A percentile compares a stretch with the other conserved stretches of the same genome.
Conservation (phyloP, 805 yeast genomes). For the Yarrowia osloensis region DNA sequence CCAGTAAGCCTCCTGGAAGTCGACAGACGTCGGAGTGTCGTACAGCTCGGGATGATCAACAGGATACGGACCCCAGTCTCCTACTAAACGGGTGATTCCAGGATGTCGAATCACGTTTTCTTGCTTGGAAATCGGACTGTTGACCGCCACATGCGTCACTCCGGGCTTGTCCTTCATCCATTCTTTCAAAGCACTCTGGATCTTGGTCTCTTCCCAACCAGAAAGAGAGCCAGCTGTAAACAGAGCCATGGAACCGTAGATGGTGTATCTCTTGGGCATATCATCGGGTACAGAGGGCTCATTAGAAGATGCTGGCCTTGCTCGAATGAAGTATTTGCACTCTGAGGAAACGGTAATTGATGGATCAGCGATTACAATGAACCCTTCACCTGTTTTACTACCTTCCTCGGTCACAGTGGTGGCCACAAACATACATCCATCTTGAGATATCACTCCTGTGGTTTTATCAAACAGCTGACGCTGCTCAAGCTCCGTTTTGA, state of each 20-base stretch:
- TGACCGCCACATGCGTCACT: conserved; percentile 66
- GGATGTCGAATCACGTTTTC: conserved; percentile 42
- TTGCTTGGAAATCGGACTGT: conserved; percentile 57
- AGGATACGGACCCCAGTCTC: conserved; percentile 57
- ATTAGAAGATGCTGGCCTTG: neutral
- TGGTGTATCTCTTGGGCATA: conserved; percentile 46
- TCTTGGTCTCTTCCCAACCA: neutral
- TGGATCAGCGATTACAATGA: neutral
- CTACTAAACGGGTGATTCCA: conserved; percentile 55
- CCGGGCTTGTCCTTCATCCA: conserved; percentile 10
- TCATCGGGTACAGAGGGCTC: neutral
- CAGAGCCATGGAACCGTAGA: conserved; percentile 69
- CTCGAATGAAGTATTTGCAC: neutral
- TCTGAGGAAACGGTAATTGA: neutral
- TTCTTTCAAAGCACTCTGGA: neutral
- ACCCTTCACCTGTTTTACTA: neutral
- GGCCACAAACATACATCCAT: conserved; percentile 3
- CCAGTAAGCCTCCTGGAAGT: conserved; percentile 66
- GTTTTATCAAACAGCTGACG: neutral
- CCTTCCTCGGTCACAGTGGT: neutral
- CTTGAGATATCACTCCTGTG: conserved; percentile 12
- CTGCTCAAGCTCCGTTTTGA: conserved; percentile 14
- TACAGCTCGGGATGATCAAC: conserved; percentile 12
- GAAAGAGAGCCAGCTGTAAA: conserved; percentile 52
- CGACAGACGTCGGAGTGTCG: conserved; percentile 47